phyloP scores from a whole-genome alignment of 805 yeast species.

The Babjeviella inositovora region DNA sequence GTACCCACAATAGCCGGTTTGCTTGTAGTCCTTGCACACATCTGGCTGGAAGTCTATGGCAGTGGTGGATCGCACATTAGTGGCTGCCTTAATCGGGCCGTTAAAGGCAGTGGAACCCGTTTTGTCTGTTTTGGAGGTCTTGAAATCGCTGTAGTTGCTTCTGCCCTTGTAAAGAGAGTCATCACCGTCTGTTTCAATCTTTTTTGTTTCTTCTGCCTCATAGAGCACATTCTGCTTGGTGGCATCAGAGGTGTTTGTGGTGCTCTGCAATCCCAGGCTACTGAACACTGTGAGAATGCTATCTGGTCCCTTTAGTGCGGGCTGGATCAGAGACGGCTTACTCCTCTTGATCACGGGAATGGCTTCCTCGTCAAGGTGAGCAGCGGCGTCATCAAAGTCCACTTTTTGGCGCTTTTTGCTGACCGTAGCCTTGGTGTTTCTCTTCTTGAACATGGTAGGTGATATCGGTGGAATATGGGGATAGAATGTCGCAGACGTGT shows the following conservation, averaged over 20 bases:
- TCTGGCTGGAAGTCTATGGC: constrained; percentile 83
- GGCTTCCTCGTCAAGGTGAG: constrained; percentile 1
- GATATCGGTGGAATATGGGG: no score
- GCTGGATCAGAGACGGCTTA: constrained; percentile 4
- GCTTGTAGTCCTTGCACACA: constrained; percentile 80
- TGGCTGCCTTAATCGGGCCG: constrained; percentile 6
- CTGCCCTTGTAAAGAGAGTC: constrained; percentile 12
- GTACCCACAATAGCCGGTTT: constrained; percentile 91
- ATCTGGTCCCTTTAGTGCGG: constrained; percentile 4
- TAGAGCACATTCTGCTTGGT: constrained; percentile 7
- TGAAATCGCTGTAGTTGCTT: constrained; percentile 8
- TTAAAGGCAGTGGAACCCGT: constrained; percentile 8
- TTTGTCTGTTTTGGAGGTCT: constrained; percentile 6
- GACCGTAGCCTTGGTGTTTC: constrained; percentile 9
- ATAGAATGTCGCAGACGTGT: no score
- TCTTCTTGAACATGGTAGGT: constrained; percentile 19
- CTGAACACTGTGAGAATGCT: neutral
- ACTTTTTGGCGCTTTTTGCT: constrained; percentile 1
- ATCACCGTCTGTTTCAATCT: constrained; percentile 3
- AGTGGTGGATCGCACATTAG: constrained; percentile 47
- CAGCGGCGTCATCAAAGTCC: constrained; percentile 1
- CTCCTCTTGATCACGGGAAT: constrained; percentile 3
- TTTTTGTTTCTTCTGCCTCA: constrained; percentile 6
- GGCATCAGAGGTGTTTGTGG: constrained; percentile 1
- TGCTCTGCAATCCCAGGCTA: neutral